Evolutionary conservation across 768 basidiomycete genomes (phyloP).

Genomic region (Lactarius hatsudake): DNA sequence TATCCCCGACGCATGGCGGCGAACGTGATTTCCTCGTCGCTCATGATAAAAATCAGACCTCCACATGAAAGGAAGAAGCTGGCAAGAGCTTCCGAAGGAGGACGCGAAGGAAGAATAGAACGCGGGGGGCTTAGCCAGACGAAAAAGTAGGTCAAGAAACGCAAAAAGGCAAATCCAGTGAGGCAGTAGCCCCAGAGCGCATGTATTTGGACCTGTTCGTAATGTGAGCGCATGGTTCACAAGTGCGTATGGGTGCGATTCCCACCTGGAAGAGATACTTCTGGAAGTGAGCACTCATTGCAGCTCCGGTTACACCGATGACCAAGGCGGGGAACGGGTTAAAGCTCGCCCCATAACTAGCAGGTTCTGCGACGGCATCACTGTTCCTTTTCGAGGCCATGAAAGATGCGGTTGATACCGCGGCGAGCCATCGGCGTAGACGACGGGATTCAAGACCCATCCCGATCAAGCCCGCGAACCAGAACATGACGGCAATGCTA

Average conservation of each 20-base stretch:
- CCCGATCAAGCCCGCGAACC: conserved; percentile 87
- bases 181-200: conserved; percentile 88
- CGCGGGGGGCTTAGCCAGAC: conserved; percentile 83
- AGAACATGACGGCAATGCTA: conserved; percentile 94
- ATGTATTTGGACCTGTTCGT: conserved; percentile 77
- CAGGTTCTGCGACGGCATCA: conserved; percentile 59
- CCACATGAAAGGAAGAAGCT: conserved; percentile 86
- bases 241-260: background rate
- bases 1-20: conserved; percentile 88
- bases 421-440: conserved; percentile 71
- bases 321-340: conserved; percentile 93
- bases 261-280: conserved; percentile 81
- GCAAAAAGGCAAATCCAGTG: conserved; percentile 69
- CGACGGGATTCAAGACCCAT: conserved; percentile 83
- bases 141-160: conserved; percentile 93
- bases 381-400: conserved; percentile 30
- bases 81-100: conserved; percentile 89
- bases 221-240: background rate
- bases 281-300: conserved; percentile 92
- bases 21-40: conserved; percentile 84
- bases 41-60: conserved; percentile 86
- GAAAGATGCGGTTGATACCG: conserved; percentile 43
- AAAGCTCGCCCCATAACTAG: conserved; percentile 73
- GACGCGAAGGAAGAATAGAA: conserved; percentile 85
- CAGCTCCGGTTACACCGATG: conserved; percentile 89